Conservation (phyloP, 352 stramenopile genomes). For the Globisporangium polare region DNA sequence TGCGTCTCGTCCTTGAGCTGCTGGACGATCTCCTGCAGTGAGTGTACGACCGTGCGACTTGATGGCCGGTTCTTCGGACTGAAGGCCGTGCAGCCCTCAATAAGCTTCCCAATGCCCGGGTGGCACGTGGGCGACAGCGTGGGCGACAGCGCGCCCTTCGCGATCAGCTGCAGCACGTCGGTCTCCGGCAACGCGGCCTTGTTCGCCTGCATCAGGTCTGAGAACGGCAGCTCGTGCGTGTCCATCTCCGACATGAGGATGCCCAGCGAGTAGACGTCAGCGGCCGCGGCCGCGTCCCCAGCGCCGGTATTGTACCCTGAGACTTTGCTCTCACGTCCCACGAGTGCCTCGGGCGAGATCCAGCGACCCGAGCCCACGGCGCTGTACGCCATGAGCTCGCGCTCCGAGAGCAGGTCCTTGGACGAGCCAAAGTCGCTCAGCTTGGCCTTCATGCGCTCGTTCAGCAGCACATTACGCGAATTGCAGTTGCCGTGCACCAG, state of each 20-base stretch:
- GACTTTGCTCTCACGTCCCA: constrained; percentile 37
- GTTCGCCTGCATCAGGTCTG: constrained; percentile 63
- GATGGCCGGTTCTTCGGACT: constrained; percentile 27
- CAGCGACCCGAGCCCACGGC: constrained; percentile 62
- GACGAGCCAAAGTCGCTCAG: constrained; percentile 63
- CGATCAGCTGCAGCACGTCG: constrained; percentile 66
- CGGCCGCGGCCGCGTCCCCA: constrained; percentile 29
- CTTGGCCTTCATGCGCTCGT: constrained; percentile 55
- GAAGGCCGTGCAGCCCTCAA: constrained; percentile 28
- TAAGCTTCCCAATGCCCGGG: constrained; percentile 43
- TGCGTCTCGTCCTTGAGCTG: constrained; percentile 1
- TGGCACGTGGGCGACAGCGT: constrained; percentile 50
- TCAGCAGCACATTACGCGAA: constrained; percentile 60
- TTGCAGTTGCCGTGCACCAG: constrained; percentile 64
- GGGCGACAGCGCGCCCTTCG: constrained; percentile 47
- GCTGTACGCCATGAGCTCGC: constrained; percentile 60
- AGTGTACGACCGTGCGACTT: constrained; percentile 7
- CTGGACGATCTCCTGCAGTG: constrained; percentile 12
- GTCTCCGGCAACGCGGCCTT: constrained; percentile 46
- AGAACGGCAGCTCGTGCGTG: constrained; percentile 66
- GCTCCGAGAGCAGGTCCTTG: constrained; percentile 48
- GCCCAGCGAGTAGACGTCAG: constrained; percentile 66
- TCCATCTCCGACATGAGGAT: constrained; percentile 72
- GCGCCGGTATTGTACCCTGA: constrained; percentile 18
- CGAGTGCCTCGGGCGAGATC: constrained; percentile 65